Evolutionary conservation across 345 rosid genomes (phyloP).

Genomic region (Aquilaria sinensis): DNA sequence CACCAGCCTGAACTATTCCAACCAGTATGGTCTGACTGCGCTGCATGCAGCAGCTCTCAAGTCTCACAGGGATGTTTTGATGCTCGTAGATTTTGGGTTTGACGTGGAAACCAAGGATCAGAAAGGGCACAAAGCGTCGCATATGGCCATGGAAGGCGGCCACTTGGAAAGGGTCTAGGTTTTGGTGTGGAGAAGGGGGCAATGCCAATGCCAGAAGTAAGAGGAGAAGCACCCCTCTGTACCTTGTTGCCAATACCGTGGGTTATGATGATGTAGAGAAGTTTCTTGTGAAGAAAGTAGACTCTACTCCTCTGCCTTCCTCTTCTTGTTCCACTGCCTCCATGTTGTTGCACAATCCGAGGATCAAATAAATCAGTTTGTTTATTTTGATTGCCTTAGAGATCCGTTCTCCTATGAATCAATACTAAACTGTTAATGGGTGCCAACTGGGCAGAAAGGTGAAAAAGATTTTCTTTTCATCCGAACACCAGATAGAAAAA

Average conservation of each 20-base stretch:
- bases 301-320: conserved; percentile 7
- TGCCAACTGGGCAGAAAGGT: too few relatives aligned
- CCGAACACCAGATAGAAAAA: too few relatives aligned
- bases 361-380: too few relatives aligned
- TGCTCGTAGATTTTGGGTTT: conserved; percentile 29
- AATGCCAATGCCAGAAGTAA: conserved; percentile 27
- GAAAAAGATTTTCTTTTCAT: too few relatives aligned
- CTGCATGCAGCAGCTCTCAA: conserved; percentile 50
- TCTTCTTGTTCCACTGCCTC: not conserved
- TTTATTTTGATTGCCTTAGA: too few relatives aligned
- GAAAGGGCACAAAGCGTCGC: conserved; percentile 46
- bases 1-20: conserved; percentile 17
- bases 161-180: conserved; percentile 30
- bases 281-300: conserved; percentile 25
- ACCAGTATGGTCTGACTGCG: conserved; percentile 42
- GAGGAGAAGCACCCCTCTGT: conserved; percentile 33
- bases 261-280: conserved; percentile 24
- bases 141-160: conserved; percentile 48
- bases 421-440: too few relatives aligned
- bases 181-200: conserved; percentile 34
- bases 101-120: conserved; percentile 33
- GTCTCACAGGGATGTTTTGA: conserved; percentile 25
- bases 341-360: too few relatives aligned
- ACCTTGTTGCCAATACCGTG: conserved; percentile 32
- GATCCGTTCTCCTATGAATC: too few relatives aligned